These are phyloP conservation scores for Acephala macrosclerotiorum DNA, from an alignment of 2,329 filamentous ascomycete species.

Conservation along the genomic window DNA sequence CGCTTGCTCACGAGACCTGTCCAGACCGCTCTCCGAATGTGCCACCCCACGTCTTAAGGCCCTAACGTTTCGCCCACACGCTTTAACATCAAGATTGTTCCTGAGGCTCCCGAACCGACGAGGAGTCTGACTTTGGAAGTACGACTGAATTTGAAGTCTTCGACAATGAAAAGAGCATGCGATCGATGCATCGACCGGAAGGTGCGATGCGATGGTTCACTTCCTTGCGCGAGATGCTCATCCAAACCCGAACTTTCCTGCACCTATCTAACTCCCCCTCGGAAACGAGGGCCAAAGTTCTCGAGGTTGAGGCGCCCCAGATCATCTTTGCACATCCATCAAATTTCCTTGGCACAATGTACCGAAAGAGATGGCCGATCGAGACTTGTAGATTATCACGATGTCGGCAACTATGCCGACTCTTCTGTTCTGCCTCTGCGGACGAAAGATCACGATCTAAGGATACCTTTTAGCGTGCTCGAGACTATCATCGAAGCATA, in stretches of 20 bases:
- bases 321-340: background rate
- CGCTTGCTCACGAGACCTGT: background rate
- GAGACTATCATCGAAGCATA: conserved; percentile 6
- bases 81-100: background rate
- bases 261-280: background rate
- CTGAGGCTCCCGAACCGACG: background rate
- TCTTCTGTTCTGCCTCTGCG: background rate
- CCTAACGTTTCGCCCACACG: background rate
- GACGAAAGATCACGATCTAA: background rate
- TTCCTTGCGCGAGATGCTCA: conserved; percentile 1
- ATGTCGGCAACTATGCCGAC: background rate
- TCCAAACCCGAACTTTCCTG: background rate
- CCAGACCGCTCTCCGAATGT: background rate
- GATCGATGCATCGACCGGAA: conserved; percentile 2
- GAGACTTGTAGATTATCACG: background rate
- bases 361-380: background rate
- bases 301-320: background rate
- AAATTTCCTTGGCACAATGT: background rate
- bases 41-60: background rate
- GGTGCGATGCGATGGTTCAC: background rate
- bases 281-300: background rate
- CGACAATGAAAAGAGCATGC: background rate
- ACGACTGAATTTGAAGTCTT: background rate
- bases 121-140: background rate
- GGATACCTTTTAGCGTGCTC: background rate